Evolutionary conservation across 176 grass and related monocot genomes (phyloP), one percentile per base, ranked within the genome.

Genomic region (Urochloa ruziziensis): DNA sequence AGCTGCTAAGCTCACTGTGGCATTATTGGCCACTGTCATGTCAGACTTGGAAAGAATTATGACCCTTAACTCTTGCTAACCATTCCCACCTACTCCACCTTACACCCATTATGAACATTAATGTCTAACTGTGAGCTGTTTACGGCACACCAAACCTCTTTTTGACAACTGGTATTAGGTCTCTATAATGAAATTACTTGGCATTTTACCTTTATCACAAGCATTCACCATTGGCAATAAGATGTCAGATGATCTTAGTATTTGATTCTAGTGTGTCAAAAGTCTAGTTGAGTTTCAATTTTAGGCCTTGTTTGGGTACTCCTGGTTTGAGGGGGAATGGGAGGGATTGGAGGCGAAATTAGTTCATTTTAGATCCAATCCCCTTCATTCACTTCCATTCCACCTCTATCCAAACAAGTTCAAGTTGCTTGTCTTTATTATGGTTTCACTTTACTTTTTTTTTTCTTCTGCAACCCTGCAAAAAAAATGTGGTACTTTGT

Each of bases 101-200:
- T 43, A 71, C 53, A 29, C 49, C 33, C 40, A 68, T 81, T 75
- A 54, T 46, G 24, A 24, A 32, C 71, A 81, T 82, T 80, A 70
- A 32, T 54, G 61, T 54, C 62, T 58, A 75, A 75, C 85, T 43
- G 39, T 32, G 70, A 82, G 49, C 77, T 30, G 18, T 66, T 49
- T 40, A 53, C 60, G 52, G 23, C 30, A 70, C 48, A 77, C 34
- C 68, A 5, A 54, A 52, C 53, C 47, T 28, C 42, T 52, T 29
- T 27, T 77, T 65, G 23, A 69, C 56, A 60, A 76, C 35, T 52
- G 58, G 43, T 16, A 9, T 18, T 23, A 58, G 18, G 23, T 81
- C 43, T 81, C 35, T 57, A 29, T 57, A 40, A 58, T 68, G 62
- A 30, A 30, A 82, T 62, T 40, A 61, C 29, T 81, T 39, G 11